phyloP scores from a whole-genome alignment of 2,329 filamentous ascomycete species.

The Alternaria viburni region DNA sequence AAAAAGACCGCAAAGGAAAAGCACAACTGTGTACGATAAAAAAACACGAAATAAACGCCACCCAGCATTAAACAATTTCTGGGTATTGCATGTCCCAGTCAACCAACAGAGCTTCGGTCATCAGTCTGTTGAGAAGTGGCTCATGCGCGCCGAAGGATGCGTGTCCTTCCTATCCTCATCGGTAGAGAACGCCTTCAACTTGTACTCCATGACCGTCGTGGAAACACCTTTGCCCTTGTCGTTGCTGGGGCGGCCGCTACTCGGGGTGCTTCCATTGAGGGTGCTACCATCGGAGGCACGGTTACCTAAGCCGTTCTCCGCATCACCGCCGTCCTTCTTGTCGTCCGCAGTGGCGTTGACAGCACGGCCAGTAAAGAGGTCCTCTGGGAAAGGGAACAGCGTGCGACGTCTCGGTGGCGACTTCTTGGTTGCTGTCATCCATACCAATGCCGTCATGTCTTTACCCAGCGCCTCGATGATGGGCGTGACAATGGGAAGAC shows the following conservation, averaged over 20 bases:
- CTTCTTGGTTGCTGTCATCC: conserved; percentile 46
- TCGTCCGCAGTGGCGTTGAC: conserved; percentile 7
- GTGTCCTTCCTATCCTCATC: not conserved
- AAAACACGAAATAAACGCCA: not conserved
- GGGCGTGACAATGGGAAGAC: conserved; percentile 47
- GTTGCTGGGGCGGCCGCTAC: not conserved
- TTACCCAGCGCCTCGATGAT: conserved; percentile 49
- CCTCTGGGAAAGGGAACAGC: conserved; percentile 39
- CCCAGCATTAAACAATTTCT: not conserved
- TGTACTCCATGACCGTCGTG: not conserved
- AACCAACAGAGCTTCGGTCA: not conserved
- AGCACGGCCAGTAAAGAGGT: conserved; percentile 20
- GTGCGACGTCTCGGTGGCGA: conserved; percentile 40
- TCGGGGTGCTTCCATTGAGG: not conserved
- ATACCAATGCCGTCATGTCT: conserved; percentile 47
- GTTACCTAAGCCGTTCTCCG: not conserved
- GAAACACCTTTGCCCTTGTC: not conserved
- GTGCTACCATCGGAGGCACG: not conserved
- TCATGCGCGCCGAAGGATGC: not conserved
- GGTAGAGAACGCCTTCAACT: conserved; percentile 1
- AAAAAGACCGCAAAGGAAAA: not conserved
- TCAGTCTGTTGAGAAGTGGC: not conserved
- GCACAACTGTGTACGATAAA: not conserved
- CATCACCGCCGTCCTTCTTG: not conserved
- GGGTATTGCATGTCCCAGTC: not conserved